Base-by-base conservation (phyloP, 1,284 basidiomycete species). In the Ceratobasidium sp. region DNA sequence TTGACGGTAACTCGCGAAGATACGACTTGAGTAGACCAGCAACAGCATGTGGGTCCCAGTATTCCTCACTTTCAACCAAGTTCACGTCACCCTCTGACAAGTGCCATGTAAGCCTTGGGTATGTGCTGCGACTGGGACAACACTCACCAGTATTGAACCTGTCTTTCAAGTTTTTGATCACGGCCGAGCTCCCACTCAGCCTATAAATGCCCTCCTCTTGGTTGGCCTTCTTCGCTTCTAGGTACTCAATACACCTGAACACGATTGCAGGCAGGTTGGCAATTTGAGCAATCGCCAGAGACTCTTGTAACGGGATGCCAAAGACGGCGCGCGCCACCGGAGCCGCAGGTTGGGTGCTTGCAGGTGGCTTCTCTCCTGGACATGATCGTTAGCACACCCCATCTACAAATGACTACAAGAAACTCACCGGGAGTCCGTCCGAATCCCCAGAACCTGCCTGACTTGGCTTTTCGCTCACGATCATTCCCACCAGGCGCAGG, bases 151-250 rank as follows among this genome's bases (percentile, higher is more conserved):
- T 80, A 80, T 98, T 97, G 83, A 98, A 99, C 73, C 90, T 87
- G 78, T 98, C 96, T 78, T 92, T 95, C 73, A 99, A 84, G 56
- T 84, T 88, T 84, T 98, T 98, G 83, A 98, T 96, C 67, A 96
- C 94, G 33, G 94, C 93, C 73, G 92, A 92, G 77, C 92, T 94
- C 8, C 95, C 95, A 77, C 92, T 95, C 69, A 99, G 83, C 66
- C 96, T 89, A 82, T 99, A 99, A 76, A 99, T 97, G 44, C 96
- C 96, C 82, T 99, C 96, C 79, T 99, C 96, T 77, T 92, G 88
- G 76, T 97, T 92, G 11, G 96, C 96, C 78, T 93, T 87, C 81
- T 94, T 94, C 40, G 88, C 86, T 83, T 96, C 93, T 71, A 96
- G 83, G 81, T 94, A 96, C 78, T 94, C 88, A 76, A 96, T 94